Conservation (phyloP, 1,284 basidiomycete species). For the Marasmius oreades region DNA sequence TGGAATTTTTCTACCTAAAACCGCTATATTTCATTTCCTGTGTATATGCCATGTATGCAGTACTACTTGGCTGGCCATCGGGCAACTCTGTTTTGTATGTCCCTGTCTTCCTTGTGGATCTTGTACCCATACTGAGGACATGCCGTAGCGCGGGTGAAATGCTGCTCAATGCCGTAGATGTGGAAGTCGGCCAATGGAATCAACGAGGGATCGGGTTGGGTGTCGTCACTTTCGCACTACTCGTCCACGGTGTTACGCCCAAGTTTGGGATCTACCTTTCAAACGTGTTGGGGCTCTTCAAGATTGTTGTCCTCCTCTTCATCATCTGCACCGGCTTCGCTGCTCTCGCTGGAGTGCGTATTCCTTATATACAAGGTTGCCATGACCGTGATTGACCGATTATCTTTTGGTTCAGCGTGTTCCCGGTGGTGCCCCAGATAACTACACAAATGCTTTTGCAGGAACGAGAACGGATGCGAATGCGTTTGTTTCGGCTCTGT, state of each 20-base stretch:
- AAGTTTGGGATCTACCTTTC: slow-evolving; percentile 44
- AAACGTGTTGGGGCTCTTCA: slow-evolving; percentile 44
- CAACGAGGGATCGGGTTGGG: slow-evolving; percentile 29
- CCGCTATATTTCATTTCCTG: slow-evolving; percentile 29
- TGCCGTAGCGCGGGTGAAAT: slow-evolving; percentile 36
- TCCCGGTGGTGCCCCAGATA: slow-evolving; percentile 22
- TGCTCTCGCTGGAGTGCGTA: slow-evolving; percentile 25
- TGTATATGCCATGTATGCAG: slow-evolving; percentile 28
- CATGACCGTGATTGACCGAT: not conserved
- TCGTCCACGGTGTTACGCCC: slow-evolving; percentile 38
- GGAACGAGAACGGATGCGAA: slow-evolving; percentile 26
- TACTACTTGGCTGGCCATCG: slow-evolving; percentile 22
- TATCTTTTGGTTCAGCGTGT: slow-evolving; percentile 2
- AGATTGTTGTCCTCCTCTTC: slow-evolving; percentile 39
- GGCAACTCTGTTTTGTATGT: slow-evolving; percentile 1
- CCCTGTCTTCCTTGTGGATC: not conserved
- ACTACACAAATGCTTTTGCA: slow-evolving; percentile 30
- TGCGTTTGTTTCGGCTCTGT: slow-evolving; percentile 26
- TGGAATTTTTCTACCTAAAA: slow-evolving; percentile 29
- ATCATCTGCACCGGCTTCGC: slow-evolving; percentile 37
- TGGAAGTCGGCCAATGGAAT: slow-evolving; percentile 24
- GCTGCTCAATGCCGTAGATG: slow-evolving; percentile 27
- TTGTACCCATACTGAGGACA: too few species aligned
- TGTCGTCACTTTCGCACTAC: slow-evolving; percentile 33
- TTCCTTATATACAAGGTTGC: not conserved